A percentile compares a stretch with the other conserved stretches of the same genome.
Evolutionary conservation across 345 rosid species (phyloP).

Genomic region (Sapria himalayana): DNA sequence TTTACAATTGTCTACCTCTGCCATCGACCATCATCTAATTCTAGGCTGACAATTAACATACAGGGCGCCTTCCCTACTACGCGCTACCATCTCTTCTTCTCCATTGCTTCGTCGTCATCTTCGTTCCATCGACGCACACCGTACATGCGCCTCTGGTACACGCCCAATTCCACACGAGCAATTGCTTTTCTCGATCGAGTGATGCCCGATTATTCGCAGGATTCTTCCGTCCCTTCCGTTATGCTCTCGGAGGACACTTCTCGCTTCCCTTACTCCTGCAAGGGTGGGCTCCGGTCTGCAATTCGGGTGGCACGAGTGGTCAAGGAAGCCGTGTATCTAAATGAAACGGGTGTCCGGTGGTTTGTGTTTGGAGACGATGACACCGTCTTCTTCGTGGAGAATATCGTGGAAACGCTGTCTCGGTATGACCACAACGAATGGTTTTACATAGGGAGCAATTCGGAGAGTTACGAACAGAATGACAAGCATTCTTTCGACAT

Average conservation of each 20-base stretch:
- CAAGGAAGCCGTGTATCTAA: slow-evolving; percentile 52
- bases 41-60: slow-evolving; percentile 12
- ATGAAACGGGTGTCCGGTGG: slow-evolving; percentile 49
- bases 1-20: slow-evolving; percentile 21
- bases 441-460: slow-evolving; percentile 63
- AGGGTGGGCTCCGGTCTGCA: slow-evolving; percentile 58
- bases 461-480: slow-evolving; percentile 72
- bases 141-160: slow-evolving; percentile 60
- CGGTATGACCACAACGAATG: slow-evolving; percentile 60
- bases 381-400: slow-evolving; percentile 69
- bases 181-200: slow-evolving; percentile 42
- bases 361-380: slow-evolving; percentile 91
- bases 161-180: slow-evolving; percentile 43
- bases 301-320: slow-evolving; percentile 72
- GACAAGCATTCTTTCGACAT: slow-evolving; percentile 56
- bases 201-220: slow-evolving; percentile 5
- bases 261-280: slow-evolving; percentile 49
- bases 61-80: slow-evolving; percentile 7
- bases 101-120: slow-evolving; percentile 47
- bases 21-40: slow-evolving; percentile 10
- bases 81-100: slow-evolving; percentile 44
- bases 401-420: slow-evolving; percentile 41
- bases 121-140: slow-evolving; percentile 41
- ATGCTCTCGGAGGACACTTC: slow-evolving; percentile 41
- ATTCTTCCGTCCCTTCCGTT: slow-evolving; percentile 31